Evolutionary conservation across 257 asterid genomes (phyloP).

Genomic region (Nicotiana paniculata): DNA sequence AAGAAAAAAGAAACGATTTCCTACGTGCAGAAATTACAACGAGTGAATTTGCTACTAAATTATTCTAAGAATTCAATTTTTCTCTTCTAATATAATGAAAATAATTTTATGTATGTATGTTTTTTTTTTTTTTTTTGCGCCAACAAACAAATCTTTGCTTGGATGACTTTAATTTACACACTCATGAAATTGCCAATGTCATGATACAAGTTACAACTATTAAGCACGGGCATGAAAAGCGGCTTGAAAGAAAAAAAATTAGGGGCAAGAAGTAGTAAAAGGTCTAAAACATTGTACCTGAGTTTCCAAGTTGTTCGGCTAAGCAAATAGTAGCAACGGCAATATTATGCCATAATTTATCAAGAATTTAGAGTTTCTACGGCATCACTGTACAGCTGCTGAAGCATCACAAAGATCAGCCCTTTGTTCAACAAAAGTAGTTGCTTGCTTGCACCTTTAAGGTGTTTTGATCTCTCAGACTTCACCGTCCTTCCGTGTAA

Average conservation of each 20-base stretch:
- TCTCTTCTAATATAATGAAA: no score
- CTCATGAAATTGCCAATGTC: background rate
- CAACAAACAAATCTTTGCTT: background rate
- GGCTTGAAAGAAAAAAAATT: background rate
- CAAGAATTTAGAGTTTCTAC: background rate
- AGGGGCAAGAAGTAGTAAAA: background rate
- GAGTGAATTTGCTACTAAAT: no score
- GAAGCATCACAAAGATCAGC: background rate
- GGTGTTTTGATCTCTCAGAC: background rate
- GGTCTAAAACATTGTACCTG: background rate
- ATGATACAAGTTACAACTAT: background rate
- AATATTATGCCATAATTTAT: constrained; percentile 3
- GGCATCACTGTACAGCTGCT: background rate
- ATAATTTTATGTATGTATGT: no score
- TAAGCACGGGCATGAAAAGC: background rate
- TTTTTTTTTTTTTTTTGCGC: no score
- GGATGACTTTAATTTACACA: background rate
- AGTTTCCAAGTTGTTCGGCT: background rate
- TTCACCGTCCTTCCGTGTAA: background rate
- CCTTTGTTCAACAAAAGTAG: background rate
- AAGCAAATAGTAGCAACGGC: background rate
- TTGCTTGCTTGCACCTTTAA: background rate
- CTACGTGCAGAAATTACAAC: no score
- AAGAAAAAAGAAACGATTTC: no score
- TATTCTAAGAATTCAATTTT: no score